Evolutionary conservation across 78 protist species (phyloP).

Genomic region (Pelomyxa schiedti): DNA sequence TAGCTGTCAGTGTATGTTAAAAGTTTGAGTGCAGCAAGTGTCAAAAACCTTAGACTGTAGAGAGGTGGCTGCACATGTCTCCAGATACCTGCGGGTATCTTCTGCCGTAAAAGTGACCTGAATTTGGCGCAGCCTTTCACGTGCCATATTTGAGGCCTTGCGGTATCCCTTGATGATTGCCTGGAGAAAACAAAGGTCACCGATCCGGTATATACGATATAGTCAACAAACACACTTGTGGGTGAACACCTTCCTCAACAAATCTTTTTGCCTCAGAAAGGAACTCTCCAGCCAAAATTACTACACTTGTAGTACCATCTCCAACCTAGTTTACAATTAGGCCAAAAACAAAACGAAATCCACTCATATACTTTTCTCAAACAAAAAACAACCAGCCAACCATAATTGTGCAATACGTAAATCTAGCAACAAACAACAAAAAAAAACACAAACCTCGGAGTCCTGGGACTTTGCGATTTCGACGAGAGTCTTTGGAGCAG

Average conservation of each 20-base stretch:
- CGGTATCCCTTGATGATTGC: conserved; percentile 78
- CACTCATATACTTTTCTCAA: not conserved
- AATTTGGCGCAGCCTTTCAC: conserved; percentile 24
- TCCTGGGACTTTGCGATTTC: conserved; percentile 98
- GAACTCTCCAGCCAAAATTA: conserved; percentile 93
- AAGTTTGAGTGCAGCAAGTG: too few species aligned
- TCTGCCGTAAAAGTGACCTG: conserved; percentile 5
- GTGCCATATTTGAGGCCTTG: conserved; percentile 55
- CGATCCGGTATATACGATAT: too few species aligned
- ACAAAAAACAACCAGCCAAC: conserved; percentile 1
- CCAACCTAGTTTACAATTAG: conserved; percentile 65
- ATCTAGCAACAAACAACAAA: not conserved
- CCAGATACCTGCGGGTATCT: conserved; percentile 53
- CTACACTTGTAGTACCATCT: conserved; percentile 99
- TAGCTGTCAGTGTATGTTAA: too few species aligned
- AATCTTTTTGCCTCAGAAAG: conserved; percentile 87
- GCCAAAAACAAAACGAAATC: not conserved
- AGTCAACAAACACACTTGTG: too few species aligned
- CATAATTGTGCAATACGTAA: not conserved
- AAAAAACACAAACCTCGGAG: conserved; percentile 61
- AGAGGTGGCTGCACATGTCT: conserved; percentile 90
- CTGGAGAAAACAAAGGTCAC: too few species aligned
- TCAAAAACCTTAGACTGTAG: conserved; percentile 96
- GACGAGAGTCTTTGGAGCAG: conserved; percentile 96
- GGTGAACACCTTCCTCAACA: conserved; percentile 96